These are phyloP conservation scores for Penicillium sp. DNA, from an alignment of 2,329 filamentous ascomycete species.

Conservation along the genomic window DNA sequence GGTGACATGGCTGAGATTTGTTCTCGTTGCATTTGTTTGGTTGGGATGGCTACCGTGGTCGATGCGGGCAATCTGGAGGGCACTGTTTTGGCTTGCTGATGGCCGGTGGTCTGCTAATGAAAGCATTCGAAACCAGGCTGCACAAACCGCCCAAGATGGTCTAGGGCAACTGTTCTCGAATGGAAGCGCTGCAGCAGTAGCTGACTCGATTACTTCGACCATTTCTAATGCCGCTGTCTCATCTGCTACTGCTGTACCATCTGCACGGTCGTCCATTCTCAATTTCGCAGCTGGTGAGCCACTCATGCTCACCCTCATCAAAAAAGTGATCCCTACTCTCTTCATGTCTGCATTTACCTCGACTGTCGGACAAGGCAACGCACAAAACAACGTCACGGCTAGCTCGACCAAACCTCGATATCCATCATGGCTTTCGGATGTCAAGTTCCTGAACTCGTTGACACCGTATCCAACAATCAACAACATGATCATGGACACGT, in stretches of 20 bases:
- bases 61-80: conserved; percentile 88
- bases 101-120: conserved; percentile 57
- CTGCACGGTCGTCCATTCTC: conserved; percentile 40
- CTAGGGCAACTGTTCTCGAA: conserved; percentile 27
- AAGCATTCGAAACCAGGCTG: conserved; percentile 17
- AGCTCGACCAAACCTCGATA: conserved; percentile 35
- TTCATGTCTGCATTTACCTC: conserved; percentile 35
- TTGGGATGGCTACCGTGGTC: conserved; percentile 82
- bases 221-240: conserved; percentile 26
- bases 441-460: conserved; percentile 53
- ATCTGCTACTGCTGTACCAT: conserved; percentile 27
- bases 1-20: conserved; percentile 72
- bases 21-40: conserved; percentile 83
- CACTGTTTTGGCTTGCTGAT: conserved; percentile 92
- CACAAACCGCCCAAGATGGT: conserved; percentile 16
- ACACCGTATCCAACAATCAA: conserved; percentile 73
- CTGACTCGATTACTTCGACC: conserved; percentile 24
- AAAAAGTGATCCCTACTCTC: conserved; percentile 40
- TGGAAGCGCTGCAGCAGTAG: conserved; percentile 22
- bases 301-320: conserved; percentile 47
- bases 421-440: conserved; percentile 57
- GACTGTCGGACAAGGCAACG: conserved; percentile 25
- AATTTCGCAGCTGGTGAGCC: conserved; percentile 46
- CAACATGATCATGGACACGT: conserved; percentile 71
- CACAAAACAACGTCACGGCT: conserved; percentile 27